Base-by-base conservation (phyloP, 2,329 filamentous ascomycete species). In the Sphaceloma murrayae region DNA sequence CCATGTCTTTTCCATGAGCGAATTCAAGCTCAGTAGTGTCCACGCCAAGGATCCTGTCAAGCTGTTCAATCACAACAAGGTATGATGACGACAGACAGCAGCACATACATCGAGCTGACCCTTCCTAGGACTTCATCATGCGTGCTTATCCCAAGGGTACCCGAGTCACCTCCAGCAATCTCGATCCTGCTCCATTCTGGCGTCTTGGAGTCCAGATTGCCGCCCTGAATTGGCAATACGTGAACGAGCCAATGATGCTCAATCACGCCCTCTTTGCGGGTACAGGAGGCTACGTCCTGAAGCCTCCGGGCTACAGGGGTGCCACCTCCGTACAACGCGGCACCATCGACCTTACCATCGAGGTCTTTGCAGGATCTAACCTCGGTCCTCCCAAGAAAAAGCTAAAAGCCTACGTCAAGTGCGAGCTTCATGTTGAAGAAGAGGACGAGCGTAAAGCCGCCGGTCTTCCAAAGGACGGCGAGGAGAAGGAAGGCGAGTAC, bases 231-330 rank as follows among this genome's bases (percentile, higher is more conserved):
- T 96, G 88, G 85, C 88, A 96, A 62, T 81, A 80, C 49, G 80
- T 83, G 62, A 87, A 95, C 56, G 82, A 85, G 53, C 87, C 85
- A 22, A 93, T 93, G 80, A 95, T 95, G 89, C 73, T 94, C 10
- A 95, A 95, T 58, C 80, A 91, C 57, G 88, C 78, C 53, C 91
- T 94, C 85, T 94, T 94, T 62, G 74, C 78, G 1, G 83, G 78
- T 7, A 82, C 84, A 40, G 68, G 75, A 31, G 88, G 89, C 30
- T 95, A 85, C 84, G 77, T 88, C 2, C 70, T 91, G 49, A 95
- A 95, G 63, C 87, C 88, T 0, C 60, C 72, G 22, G 81, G 81
- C 11, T 91, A 87, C 60, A 80, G 78, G 36, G 31, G 22, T 10
- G 24, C 42, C 2, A 64, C 61, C 49, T 54, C 48, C 10, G 52